Conservation (phyloP, 2,329 filamentous ascomycete genomes). For the Clonostachys rhizophaga region DNA sequence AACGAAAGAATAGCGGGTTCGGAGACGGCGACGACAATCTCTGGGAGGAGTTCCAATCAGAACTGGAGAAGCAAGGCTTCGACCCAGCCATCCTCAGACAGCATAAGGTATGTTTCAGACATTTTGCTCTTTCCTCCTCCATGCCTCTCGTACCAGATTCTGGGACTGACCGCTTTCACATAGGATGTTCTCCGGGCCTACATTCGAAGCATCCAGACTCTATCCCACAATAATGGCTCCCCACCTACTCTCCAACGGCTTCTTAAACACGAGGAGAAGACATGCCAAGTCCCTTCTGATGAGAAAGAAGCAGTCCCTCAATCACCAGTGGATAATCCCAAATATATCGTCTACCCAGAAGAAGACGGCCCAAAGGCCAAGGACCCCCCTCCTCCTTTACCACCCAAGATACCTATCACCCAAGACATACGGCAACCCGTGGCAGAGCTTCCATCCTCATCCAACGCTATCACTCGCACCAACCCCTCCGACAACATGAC, state of each 20-base stretch:
- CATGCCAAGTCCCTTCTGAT: not conserved
- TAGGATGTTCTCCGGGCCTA: conserved; percentile 57
- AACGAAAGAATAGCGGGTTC: conserved; percentile 29
- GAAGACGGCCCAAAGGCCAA: conserved; percentile 18
- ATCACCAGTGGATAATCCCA: not conserved
- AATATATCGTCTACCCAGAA: not conserved
- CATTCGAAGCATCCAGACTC: conserved; percentile 53
- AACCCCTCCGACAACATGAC: conserved; percentile 29
- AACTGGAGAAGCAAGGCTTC: conserved; percentile 55
- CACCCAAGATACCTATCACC: conserved; percentile 1
- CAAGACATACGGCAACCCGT: conserved; percentile 19
- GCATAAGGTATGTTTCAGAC: conserved; percentile 46
- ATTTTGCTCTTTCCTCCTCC: conserved; percentile 1
- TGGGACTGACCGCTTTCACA: not conserved
- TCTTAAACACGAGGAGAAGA: conserved; percentile 35
- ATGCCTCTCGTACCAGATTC: not conserved
- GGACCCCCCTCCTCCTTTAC: conserved; percentile 9
- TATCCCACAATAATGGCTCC: conserved; percentile 33
- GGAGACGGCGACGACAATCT: conserved; percentile 41
- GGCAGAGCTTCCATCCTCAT: conserved; percentile 27
- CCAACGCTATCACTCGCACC: conserved; percentile 21
- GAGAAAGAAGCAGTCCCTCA: not conserved
- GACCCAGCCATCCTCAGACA: conserved; percentile 46
- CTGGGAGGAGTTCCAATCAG: conserved; percentile 55
- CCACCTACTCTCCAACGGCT: conserved; percentile 48